These are phyloP conservation scores for Eucalyptus marginata DNA, from an alignment of 345 rosid species.

Conservation along the genomic window DNA sequence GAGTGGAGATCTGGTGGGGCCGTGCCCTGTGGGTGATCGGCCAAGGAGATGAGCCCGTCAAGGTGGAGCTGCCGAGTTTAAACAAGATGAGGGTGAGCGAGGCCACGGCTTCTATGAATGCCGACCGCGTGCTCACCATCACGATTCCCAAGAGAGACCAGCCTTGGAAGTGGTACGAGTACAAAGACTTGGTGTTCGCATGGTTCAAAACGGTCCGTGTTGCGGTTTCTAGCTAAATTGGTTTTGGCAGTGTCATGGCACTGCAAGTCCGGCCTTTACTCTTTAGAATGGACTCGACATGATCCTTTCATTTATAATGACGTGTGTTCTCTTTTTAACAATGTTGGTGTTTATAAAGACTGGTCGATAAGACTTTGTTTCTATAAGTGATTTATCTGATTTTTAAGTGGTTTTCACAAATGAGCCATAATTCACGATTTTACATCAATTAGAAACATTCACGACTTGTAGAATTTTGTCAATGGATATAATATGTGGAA, in stretches of 20 bases:
- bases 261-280: not conserved
- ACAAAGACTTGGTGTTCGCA: not conserved
- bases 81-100: not conserved
- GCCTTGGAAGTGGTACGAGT: not conserved
- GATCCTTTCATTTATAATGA: not conserved
- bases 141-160: not conserved
- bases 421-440: not conserved
- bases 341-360: accelerated
- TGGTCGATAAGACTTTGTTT: not conserved
- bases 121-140: not conserved
- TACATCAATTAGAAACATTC: not conserved
- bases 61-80: not conserved
- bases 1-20: not conserved
- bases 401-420: accelerated
- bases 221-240: not conserved
- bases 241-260: not conserved
- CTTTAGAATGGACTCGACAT: not conserved
- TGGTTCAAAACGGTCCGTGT: not conserved
- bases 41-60: not conserved
- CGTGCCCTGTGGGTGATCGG: not conserved
- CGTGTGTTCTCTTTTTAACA: not conserved
- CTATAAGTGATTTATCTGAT: not conserved
- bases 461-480: not conserved
- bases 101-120: not conserved
- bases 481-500: too few relatives aligned